phyloP scores from a whole-genome alignment of 805 yeast species.

The Sugiyamaella valdiviana region DNA sequence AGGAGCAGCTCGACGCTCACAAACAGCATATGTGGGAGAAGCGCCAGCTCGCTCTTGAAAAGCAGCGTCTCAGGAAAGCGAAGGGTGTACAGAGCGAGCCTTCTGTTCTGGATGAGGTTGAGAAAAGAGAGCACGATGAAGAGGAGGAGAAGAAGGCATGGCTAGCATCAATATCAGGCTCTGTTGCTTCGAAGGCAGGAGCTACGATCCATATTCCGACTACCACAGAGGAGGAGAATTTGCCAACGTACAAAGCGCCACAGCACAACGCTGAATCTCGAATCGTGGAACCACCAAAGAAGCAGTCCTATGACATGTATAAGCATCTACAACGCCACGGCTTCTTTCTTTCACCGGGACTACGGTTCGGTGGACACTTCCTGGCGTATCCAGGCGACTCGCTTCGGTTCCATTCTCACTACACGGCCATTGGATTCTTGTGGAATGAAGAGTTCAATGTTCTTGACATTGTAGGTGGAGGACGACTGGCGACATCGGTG shows the following conservation, averaged over 20 bases:
- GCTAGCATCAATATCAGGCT: conserved; percentile 3
- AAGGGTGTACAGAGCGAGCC: conserved; percentile 1
- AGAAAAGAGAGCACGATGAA: conserved; percentile 1
- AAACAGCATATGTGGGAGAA: conserved; percentile 15
- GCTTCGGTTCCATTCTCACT: conserved; percentile 79
- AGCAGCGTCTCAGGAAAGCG: conserved; percentile 11
- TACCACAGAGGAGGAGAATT: conserved; percentile 3
- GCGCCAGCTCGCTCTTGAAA: conserved; percentile 16
- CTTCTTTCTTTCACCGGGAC: conserved; percentile 70
- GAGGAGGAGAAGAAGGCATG: conserved; percentile 9
- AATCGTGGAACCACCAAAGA: neutral
- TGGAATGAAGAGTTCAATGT: conserved; percentile 51
- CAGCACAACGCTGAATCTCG: neutral
- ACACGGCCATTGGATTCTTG: conserved; percentile 51
- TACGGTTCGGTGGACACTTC: conserved; percentile 84
- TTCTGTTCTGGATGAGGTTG: conserved; percentile 3
- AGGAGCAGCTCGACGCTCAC: conserved; percentile 18
- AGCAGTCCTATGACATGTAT: conserved; percentile 34
- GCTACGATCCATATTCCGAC: conserved; percentile 9
- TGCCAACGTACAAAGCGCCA: conserved; percentile 1
- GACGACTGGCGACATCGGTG: conserved; percentile 86
- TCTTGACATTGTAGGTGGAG: conserved; percentile 66
- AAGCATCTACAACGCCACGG: conserved; percentile 39
- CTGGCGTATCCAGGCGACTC: conserved; percentile 96
- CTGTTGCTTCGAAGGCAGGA: conserved; percentile 12